Evolutionary conservation across 2,329 filamentous ascomycete species (phyloP).

Genomic region (Rhinocladiella similis): DNA sequence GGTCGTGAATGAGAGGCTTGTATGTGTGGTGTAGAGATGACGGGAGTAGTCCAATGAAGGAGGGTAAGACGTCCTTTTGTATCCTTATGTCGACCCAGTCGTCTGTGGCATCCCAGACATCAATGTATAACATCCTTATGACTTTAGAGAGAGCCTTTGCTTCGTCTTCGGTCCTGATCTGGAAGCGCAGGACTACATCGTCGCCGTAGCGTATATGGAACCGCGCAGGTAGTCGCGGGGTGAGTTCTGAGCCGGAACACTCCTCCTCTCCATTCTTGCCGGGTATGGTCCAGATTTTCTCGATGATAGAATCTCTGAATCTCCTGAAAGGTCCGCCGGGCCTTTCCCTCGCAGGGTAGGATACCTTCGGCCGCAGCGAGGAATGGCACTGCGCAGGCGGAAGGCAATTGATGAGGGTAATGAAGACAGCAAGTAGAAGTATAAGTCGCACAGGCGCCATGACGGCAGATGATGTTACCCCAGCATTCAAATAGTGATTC

Average conservation of each 20-base stretch:
- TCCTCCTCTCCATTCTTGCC: constrained; percentile 29
- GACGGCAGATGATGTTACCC: constrained; percentile 10
- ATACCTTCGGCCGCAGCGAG: constrained; percentile 5
- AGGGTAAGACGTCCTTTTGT: constrained; percentile 69
- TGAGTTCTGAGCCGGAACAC: constrained; percentile 21
- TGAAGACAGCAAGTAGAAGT: constrained; percentile 8
- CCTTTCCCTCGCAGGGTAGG: constrained; percentile 9
- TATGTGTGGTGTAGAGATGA: constrained; percentile 69
- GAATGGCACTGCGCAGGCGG: constrained; percentile 16
- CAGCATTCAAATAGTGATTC: constrained; percentile 1
- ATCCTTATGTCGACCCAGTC: constrained; percentile 84
- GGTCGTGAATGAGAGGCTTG: constrained; percentile 73
- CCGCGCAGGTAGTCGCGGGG: constrained; percentile 34
- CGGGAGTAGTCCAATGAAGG: constrained; percentile 77
- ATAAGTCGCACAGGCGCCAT: constrained; percentile 17
- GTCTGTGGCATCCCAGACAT: constrained; percentile 83
- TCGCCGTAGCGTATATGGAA: constrained; percentile 63
- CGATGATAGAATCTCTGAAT: constrained; percentile 44
- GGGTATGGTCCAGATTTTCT: constrained; percentile 44
- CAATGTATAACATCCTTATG: constrained; percentile 73
- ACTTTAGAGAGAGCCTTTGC: constrained; percentile 71
- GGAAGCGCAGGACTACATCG: constrained; percentile 89
- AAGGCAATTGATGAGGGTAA: constrained; percentile 8
- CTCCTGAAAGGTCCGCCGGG: constrained; percentile 22
- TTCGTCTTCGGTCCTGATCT: constrained; percentile 68